Evolutionary conservation across 2,329 filamentous ascomycete species (phyloP).

Genomic region (Neurospora sp.): DNA sequence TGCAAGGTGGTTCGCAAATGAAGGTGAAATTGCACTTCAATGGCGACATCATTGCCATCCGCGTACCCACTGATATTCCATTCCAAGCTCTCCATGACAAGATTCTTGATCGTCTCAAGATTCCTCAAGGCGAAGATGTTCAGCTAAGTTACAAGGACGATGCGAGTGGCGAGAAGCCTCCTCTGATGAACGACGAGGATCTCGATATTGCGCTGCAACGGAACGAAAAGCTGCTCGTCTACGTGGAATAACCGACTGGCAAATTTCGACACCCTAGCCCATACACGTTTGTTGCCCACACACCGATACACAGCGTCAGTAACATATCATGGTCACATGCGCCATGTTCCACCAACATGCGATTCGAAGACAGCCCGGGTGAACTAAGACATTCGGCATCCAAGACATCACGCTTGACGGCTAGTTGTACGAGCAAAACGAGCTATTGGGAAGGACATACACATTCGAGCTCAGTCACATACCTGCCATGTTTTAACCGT

Average conservation of each 20-base stretch:
- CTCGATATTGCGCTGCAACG: slow-evolving; percentile 69
- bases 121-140: slow-evolving; percentile 58
- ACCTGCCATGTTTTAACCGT: background rate
- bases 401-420: background rate
- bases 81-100: slow-evolving; percentile 74
- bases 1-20: slow-evolving; percentile 46
- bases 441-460: background rate
- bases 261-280: background rate
- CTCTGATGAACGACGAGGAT: slow-evolving; percentile 70
- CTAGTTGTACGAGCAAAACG: background rate
- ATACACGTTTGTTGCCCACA: background rate
- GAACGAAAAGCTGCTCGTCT: slow-evolving; percentile 80
- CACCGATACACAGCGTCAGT: background rate
- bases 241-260: slow-evolving; percentile 40
- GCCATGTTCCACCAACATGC: background rate
- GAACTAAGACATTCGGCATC: background rate
- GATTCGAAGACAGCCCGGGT: background rate
- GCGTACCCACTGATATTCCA: slow-evolving; percentile 71
- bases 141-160: slow-evolving; percentile 83
- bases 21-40: slow-evolving; percentile 96
- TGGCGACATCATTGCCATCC: slow-evolving; percentile 83
- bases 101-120: slow-evolving; percentile 72
- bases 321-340: background rate
- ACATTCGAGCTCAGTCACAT: background rate
- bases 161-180: slow-evolving; percentile 60